Conservation (phyloP, 2,329 filamentous ascomycete species). For the Colletotrichum liriopes region DNA sequence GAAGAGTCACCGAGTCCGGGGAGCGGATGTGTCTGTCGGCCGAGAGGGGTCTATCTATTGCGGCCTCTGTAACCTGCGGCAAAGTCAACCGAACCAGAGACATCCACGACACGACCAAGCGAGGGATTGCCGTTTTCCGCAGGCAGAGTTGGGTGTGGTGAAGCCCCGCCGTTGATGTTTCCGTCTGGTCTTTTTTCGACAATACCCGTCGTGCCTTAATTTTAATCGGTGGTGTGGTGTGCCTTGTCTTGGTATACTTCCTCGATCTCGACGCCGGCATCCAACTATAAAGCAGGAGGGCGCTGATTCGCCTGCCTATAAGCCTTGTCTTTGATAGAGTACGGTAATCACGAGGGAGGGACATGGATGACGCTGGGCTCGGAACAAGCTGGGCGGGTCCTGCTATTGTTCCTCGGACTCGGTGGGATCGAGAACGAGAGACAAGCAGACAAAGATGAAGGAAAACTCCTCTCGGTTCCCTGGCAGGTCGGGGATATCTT, state of each 20-base stretch:
- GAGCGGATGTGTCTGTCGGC: not conserved
- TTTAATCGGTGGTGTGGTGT: conserved; percentile 11
- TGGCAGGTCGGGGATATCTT: conserved; percentile 20
- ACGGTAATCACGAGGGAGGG: conserved; percentile 20
- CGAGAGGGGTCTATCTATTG: conserved; percentile 1
- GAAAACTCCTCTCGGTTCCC: not conserved
- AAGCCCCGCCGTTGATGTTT: conserved; percentile 35
- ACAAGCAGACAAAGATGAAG: not conserved
- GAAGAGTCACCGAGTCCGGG: not conserved
- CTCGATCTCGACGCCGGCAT: conserved; percentile 12
- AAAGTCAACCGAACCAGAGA: conserved; percentile 20
- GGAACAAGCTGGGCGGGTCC: not conserved
- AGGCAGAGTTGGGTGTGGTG: conserved; percentile 12
- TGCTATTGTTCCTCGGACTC: not conserved
- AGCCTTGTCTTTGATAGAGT: conserved; percentile 38
- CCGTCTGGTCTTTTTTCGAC: conserved; percentile 39
- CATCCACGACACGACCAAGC: not conserved
- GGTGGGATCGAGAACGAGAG: not conserved
- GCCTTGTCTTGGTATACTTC: not conserved
- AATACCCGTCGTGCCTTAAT: conserved; percentile 31
- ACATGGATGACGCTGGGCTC: conserved; percentile 12
- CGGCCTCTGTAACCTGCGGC: conserved; percentile 4
- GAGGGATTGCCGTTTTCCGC: conserved; percentile 16
- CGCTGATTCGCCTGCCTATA: conserved; percentile 2
- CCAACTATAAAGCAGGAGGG: conserved; percentile 11